A percentile compares a stretch with the other conserved stretches of the same genome.
Conservation (phyloP, 2,329 filamentous ascomycete species). For the Fusarium proliferatum region DNA sequence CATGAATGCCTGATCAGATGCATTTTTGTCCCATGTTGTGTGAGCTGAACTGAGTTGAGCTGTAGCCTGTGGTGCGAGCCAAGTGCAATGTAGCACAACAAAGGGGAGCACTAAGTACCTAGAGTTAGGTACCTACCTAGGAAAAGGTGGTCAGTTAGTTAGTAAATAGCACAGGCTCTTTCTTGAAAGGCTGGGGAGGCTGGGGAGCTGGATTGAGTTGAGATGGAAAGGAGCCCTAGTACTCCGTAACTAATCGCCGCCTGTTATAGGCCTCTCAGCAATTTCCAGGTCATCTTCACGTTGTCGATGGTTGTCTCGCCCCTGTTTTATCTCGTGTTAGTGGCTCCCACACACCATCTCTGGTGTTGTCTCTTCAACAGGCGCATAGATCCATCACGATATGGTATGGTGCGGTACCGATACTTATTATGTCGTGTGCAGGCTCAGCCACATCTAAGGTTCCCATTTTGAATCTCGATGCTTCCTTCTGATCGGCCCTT, state of each 20-base stretch:
- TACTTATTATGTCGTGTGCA: constrained; percentile 1
- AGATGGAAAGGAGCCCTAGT: neutral
- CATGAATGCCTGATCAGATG: constrained; percentile 18
- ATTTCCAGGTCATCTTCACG: constrained; percentile 34
- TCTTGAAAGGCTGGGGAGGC: constrained; percentile 1
- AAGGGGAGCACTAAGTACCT: neutral
- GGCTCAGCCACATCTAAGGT: constrained; percentile 35
- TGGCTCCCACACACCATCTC: constrained; percentile 48
- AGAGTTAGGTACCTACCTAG: too few relatives aligned
- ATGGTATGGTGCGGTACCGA: neutral
- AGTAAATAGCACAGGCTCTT: neutral
- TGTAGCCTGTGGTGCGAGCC: constrained; percentile 6
- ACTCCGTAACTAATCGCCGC: constrained; percentile 2
- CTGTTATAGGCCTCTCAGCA: constrained; percentile 3
- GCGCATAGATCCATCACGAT: neutral
- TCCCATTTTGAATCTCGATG: constrained; percentile 33
- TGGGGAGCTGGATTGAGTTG: constrained; percentile 9
- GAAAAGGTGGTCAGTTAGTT: constrained; percentile 6
- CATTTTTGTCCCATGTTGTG: constrained; percentile 17
- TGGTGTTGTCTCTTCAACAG: constrained; percentile 1
- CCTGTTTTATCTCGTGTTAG: constrained; percentile 48
- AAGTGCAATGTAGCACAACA: neutral
- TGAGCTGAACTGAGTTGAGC: constrained; percentile 5
- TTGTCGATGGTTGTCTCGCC: constrained; percentile 17
- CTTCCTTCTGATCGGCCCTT: constrained; percentile 29